Evolutionary conservation across 1,284 basidiomycete species (phyloP).

Genomic region (Psilocybe mexicana): DNA sequence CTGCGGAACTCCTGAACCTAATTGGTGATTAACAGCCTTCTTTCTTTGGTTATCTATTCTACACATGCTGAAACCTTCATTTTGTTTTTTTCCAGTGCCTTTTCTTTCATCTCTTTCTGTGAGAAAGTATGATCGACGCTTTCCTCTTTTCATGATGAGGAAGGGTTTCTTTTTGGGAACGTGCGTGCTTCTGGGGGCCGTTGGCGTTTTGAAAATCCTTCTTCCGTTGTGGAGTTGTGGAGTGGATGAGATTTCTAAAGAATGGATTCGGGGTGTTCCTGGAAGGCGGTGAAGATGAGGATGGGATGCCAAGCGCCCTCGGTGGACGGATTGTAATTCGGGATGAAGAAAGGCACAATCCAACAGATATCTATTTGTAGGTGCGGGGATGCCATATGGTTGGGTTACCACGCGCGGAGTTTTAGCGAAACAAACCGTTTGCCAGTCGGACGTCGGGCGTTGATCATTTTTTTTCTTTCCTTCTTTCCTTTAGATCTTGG

Average conservation of each 20-base stretch:
- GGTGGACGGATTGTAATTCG: background rate
- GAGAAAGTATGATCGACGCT: background rate
- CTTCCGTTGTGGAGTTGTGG: background rate
- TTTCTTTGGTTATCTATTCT: too few relatives aligned
- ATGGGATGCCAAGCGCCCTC: background rate
- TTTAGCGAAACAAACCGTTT: constrained; percentile 8
- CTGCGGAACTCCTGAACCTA: too few relatives aligned
- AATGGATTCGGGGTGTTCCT: background rate
- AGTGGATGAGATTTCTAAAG: background rate
- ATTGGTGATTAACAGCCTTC: too few relatives aligned
- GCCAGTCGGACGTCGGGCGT: background rate
- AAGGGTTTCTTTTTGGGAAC: background rate
- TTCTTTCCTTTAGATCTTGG: constrained; percentile 6
- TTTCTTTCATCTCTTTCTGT: background rate
- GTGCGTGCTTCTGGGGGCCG: background rate
- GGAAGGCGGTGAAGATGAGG: too few relatives aligned
- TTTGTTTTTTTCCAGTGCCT: too few relatives aligned
- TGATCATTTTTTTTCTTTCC: constrained; percentile 12
- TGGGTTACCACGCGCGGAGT: constrained; percentile 8
- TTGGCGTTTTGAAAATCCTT: background rate
- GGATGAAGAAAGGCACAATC: background rate
- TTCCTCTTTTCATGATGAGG: background rate
- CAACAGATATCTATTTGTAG: background rate
- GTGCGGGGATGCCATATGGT: constrained; percentile 1
- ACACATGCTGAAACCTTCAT: too few relatives aligned